phyloP scores from a whole-genome alignment of 2,329 filamentous ascomycete genomes.

The Didymella glomerata region DNA sequence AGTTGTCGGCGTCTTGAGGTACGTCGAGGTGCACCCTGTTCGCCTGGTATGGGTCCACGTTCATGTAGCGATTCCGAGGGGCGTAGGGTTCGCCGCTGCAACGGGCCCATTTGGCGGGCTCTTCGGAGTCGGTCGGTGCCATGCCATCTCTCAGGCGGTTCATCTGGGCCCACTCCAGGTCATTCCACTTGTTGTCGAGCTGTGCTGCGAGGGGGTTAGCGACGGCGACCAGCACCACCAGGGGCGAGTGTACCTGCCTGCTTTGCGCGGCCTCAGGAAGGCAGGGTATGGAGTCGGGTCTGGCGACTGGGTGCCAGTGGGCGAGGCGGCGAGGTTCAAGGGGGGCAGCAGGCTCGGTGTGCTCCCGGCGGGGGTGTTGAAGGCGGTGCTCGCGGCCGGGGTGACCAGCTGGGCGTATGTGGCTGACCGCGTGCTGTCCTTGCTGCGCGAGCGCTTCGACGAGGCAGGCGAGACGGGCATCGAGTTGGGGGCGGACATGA shows the following conservation, averaged over 20 bases:
- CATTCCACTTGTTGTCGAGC: slow-evolving; percentile 66
- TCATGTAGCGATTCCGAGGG: slow-evolving; percentile 81
- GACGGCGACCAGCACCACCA: slow-evolving; percentile 9
- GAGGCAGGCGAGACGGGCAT: slow-evolving; percentile 48
- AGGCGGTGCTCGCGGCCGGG: slow-evolving; percentile 35
- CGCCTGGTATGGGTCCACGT: slow-evolving; percentile 88
- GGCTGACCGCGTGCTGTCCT: slow-evolving; percentile 47
- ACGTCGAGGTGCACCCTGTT: slow-evolving; percentile 85
- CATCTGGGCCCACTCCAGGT: slow-evolving; percentile 68
- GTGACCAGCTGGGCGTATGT: slow-evolving; percentile 40
- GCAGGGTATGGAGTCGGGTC: slow-evolving; percentile 45
- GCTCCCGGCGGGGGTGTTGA: slow-evolving; percentile 41
- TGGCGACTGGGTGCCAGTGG: slow-evolving; percentile 16
- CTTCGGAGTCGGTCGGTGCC: slow-evolving; percentile 50
- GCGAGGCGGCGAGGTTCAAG: slow-evolving; percentile 23
- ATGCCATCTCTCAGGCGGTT: slow-evolving; percentile 60
- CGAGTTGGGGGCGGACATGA: slow-evolving; percentile 40
- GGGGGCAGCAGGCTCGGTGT: slow-evolving; percentile 46
- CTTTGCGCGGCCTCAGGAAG: slow-evolving; percentile 61
- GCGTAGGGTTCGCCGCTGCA: slow-evolving; percentile 65
- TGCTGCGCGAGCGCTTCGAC: slow-evolving; percentile 52
- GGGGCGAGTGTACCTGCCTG: slow-evolving; percentile 57
- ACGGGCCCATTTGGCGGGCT: slow-evolving; percentile 64
- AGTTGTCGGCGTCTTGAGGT: slow-evolving; percentile 67
- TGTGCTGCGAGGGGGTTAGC: slow-evolving; percentile 42